Conservation (phyloP, 805 yeast species). For the Zygosaccharomyces bailii region DNA sequence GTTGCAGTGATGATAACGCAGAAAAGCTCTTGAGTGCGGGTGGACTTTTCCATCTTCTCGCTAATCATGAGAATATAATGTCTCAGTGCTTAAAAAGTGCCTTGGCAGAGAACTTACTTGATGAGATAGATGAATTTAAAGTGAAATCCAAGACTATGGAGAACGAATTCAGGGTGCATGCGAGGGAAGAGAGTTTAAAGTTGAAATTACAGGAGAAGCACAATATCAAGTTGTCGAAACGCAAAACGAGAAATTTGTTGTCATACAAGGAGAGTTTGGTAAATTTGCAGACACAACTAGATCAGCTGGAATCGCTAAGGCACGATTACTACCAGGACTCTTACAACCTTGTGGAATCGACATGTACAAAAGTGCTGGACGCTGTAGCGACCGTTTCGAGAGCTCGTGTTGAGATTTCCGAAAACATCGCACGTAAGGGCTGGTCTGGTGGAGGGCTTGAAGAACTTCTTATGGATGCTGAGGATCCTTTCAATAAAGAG, state of each 20-base stretch:
- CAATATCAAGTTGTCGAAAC: conserved; percentile 55
- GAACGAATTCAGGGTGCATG: conserved; percentile 48
- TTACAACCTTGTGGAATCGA: conserved; percentile 56
- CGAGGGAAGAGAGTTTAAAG: conserved; percentile 48
- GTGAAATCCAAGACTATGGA: conserved; percentile 47
- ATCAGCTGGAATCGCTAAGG: conserved; percentile 72
- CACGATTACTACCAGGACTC: conserved; percentile 69
- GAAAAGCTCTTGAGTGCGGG: conserved; percentile 69
- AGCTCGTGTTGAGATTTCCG: conserved; percentile 78
- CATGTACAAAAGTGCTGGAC: conserved; percentile 52
- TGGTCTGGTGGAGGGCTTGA: conserved; percentile 88
- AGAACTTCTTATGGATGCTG: conserved; percentile 56
- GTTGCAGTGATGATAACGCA: conserved; percentile 50
- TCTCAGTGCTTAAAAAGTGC: conserved; percentile 52
- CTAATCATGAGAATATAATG: conserved; percentile 73
- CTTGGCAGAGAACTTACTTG: conserved; percentile 51
- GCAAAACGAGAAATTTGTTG: conserved; percentile 61
- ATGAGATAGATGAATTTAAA: conserved; percentile 45
- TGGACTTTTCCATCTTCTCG: conserved; percentile 70
- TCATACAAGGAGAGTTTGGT: conserved; percentile 63
- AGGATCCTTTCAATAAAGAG: conserved; percentile 56
- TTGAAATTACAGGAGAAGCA: conserved; percentile 60
- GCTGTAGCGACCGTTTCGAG: conserved; percentile 63
- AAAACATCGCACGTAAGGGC: conserved; percentile 77
- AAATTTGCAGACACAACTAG: conserved; percentile 68